phyloP scores from a whole-genome alignment of 495 filamentous ascomycete genomes.

The Opeltia flavorubescens region DNA sequence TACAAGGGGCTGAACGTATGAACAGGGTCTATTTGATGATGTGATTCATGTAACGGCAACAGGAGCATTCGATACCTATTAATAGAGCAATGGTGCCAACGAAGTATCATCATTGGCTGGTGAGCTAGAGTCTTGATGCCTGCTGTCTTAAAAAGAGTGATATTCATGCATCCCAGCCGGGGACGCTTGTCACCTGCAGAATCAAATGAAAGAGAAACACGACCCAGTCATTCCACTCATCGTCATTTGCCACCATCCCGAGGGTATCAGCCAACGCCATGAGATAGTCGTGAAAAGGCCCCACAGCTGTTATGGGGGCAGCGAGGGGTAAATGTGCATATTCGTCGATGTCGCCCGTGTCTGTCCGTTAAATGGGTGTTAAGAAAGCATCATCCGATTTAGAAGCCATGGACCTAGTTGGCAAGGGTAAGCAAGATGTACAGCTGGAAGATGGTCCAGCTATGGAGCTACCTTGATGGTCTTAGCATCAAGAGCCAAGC shows the following conservation, averaged over 20 bases:
- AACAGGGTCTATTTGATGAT: neutral
- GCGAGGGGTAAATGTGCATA: constrained; percentile 8
- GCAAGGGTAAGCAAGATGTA: neutral
- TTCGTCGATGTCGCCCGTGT: constrained; percentile 12
- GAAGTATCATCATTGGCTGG: no score
- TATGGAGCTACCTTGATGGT: constrained; percentile 69
- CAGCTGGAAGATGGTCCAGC: neutral
- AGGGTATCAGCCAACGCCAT: constrained; percentile 26
- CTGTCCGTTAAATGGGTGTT: constrained; percentile 26
- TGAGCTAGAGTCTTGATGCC: no score
- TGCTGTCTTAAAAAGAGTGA: no score
- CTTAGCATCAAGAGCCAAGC: constrained; percentile 82
- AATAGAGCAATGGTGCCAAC: no score
- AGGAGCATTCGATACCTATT: no score
- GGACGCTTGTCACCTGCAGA: no score
- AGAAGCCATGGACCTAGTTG: constrained; percentile 43
- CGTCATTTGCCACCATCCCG: constrained; percentile 2
- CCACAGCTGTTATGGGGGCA: constrained; percentile 5
- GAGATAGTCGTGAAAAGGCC: constrained; percentile 7
- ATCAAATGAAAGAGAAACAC: neutral
- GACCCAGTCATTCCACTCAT: neutral
- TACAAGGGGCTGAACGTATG: neutral
- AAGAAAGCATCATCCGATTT: constrained; percentile 30
- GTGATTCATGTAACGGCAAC: no score
- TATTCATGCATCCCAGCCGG: no score